These are phyloP conservation scores for Chytriomyces confervae DNA, from an alignment of 192 early-diverging fungal genomes.

Conservation along the genomic window DNA sequence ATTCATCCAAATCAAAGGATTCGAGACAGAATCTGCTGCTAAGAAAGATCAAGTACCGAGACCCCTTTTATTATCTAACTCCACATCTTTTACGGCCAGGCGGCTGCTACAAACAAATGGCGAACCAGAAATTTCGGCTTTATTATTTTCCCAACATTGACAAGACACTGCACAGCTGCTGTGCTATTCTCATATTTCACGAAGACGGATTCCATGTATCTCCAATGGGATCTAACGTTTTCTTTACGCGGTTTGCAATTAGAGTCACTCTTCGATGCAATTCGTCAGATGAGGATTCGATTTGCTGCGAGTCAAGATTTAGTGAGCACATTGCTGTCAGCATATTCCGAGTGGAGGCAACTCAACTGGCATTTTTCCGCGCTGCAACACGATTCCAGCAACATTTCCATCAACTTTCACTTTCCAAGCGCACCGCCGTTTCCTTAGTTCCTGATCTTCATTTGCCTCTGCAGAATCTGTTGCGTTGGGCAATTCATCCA, in stretches of 20 bases:
- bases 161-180: too few relatives aligned
- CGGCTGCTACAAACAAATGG: too few relatives aligned
- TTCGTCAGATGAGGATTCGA: constrained; percentile 29
- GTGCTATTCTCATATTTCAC: neutral
- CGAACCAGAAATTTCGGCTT: too few relatives aligned
- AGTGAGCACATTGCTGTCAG: too few relatives aligned
- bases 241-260: constrained; percentile 16
- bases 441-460: neutral
- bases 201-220: constrained; percentile 24
- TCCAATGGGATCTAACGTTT: constrained; percentile 34
- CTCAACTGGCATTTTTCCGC: constrained; percentile 21
- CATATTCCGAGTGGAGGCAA: too few relatives aligned
- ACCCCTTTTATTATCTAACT: too few relatives aligned
- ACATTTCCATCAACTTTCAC: constrained; percentile 27
- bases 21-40: too few relatives aligned
- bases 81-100: too few relatives aligned
- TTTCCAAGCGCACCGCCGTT: constrained; percentile 29
- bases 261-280: constrained; percentile 22
- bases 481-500: too few relatives aligned
- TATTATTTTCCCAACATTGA: too few relatives aligned
- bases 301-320: neutral
- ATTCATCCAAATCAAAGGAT: too few relatives aligned
- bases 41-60: too few relatives aligned
- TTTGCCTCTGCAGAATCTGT: neutral
- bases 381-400: constrained; percentile 27